These are phyloP conservation scores for Starmerella floricola DNA, from an alignment of 805 yeast genomes.

Conservation along the genomic window DNA sequence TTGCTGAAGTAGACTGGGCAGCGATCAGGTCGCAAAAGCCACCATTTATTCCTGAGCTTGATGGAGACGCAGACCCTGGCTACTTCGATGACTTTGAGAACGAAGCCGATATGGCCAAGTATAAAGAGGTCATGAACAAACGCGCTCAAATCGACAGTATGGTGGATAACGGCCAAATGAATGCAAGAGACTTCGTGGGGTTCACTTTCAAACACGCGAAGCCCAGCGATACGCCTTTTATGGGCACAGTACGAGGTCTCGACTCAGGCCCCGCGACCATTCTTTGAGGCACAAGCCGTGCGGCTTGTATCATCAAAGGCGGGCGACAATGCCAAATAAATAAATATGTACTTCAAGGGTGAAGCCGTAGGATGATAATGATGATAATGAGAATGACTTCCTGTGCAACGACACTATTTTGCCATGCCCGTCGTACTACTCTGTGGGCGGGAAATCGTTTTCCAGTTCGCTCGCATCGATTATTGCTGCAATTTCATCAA, in stretches of 20 bases:
- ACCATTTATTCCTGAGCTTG: constrained; percentile 94
- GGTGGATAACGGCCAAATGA: constrained; percentile 50
- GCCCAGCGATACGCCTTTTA: constrained; percentile 12
- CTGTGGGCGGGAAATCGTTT: background rate
- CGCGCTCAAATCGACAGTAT: constrained; percentile 72
- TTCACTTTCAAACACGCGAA: constrained; percentile 84
- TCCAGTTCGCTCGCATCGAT: constrained; percentile 25
- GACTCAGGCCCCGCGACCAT: constrained; percentile 16
- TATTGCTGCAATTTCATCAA: constrained; percentile 40
- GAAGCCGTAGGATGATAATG: no score
- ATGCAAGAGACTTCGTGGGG: constrained; percentile 71
- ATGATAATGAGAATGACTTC: background rate
- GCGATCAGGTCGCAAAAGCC: constrained; percentile 59
- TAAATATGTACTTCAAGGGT: background rate
- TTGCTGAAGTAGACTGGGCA: constrained; percentile 72
- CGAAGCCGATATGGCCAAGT: constrained; percentile 94
- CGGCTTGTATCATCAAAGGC: no score
- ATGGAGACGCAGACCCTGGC: constrained; percentile 96
- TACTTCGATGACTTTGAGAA: constrained; percentile 95
- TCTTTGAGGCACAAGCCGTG: no score
- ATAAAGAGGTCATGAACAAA: constrained; percentile 91
- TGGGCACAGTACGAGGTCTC: constrained; percentile 18
- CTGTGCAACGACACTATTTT: background rate
- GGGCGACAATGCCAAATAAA: background rate
- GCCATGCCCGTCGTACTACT: background rate